Conservation (phyloP, 1,284 basidiomycete genomes). For the Ceratobasidium sp. region DNA sequence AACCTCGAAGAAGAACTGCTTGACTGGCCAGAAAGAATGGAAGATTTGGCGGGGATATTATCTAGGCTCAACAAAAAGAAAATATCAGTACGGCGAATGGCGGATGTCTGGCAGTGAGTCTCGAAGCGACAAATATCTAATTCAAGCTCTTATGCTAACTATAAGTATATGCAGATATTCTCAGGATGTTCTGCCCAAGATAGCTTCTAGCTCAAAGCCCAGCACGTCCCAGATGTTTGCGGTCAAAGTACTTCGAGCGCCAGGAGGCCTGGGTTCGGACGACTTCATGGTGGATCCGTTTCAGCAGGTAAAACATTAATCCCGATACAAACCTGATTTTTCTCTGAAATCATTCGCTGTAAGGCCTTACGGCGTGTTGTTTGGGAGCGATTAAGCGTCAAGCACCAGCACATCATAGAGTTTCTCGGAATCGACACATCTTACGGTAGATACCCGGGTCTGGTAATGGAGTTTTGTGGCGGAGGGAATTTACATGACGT, state of each 20-base stretch:
- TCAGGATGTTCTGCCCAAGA: background rate
- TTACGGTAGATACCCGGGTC: slow-evolving; percentile 15
- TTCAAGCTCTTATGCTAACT: background rate
- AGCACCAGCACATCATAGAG: slow-evolving; percentile 3
- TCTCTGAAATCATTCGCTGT: background rate
- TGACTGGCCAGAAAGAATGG: slow-evolving; percentile 9
- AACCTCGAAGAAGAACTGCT: slow-evolving; percentile 1
- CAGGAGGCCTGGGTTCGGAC: background rate
- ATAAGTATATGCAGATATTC: background rate
- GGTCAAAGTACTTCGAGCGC: slow-evolving; percentile 15
- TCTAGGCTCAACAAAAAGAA: background rate
- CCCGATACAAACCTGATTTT: background rate
- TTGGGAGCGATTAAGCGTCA: background rate
- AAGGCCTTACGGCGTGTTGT: slow-evolving; percentile 5
- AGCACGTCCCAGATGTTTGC: background rate
- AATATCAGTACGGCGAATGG: slow-evolving; percentile 13
- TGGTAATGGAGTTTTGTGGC: slow-evolving; percentile 15
- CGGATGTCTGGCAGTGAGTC: slow-evolving; percentile 29
- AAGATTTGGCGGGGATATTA: background rate
- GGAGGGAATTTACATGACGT: too few species aligned
- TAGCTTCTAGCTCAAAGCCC: background rate
- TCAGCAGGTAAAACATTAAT: background rate
- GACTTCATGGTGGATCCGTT: background rate
- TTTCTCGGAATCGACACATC: slow-evolving; percentile 12
- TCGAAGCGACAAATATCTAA: too few species aligned